Evolutionary conservation across 805 yeast genomes (phyloP), one percentile per base, ranked within the genome.

Genomic region (Saccharomyces jurei): DNA sequence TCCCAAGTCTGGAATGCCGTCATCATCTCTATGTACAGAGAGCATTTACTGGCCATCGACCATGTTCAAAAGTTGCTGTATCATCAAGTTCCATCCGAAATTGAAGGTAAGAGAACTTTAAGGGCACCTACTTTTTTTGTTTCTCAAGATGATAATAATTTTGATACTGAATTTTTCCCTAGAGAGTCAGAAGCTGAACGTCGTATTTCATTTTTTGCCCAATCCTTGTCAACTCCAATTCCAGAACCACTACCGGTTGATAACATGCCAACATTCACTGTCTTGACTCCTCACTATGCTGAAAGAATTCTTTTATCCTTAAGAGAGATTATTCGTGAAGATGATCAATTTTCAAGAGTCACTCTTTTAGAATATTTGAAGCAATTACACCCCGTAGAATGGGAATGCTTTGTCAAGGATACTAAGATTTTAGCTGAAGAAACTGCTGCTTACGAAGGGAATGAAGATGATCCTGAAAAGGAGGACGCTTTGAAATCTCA

Each of bases 1-100:
- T 90, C 97, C 46, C 99, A 94, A 78, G 92, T 95, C 64, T 94
- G 99, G 99, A 94, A 94, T 71, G 99, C 99, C 53, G 87, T 94
- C 74, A 95, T 94, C 62, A 94, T 94, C 65, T 92, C 99, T 56
- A 94, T 94, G 99, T 95, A 94, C 84, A 89, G 99, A 79, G 99
- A 94, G 77, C 99, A 94, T 74, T 79, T 94, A 73, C 77, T 94
- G 63, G 98, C 99, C 29, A 92, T 95, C 73, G 99, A 94, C 73
- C 99, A 94, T 71, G 99, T 94, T 60, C 99, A 94, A 77, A 92
- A 89, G 77, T 81, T 94, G 73, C 81, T 94, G 63, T 94, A 94
- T 74, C 99, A 94, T 73, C 99, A 94, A 80, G 98, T 94, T 68
- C 98, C 99, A 54, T 86, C 96, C 58, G 98, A 94, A 76, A 81